These are phyloP conservation scores for Trichoderma afroharzianum DNA, from an alignment of 2,329 filamentous ascomycete genomes.

Conservation along the genomic window DNA sequence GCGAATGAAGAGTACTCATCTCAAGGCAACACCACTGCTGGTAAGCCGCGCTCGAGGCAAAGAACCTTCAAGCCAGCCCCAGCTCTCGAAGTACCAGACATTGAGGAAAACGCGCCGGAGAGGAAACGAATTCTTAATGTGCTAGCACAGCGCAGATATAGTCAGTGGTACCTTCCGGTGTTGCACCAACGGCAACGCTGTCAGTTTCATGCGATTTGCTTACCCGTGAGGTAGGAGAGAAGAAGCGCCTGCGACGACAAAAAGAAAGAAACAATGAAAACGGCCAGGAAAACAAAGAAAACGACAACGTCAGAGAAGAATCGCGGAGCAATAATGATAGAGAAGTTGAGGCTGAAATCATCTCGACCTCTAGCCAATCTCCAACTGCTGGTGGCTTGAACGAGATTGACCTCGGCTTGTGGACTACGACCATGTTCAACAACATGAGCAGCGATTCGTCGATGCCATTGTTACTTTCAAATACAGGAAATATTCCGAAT, in stretches of 20 bases:
- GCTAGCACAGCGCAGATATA: constrained; percentile 52
- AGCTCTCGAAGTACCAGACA: constrained; percentile 43
- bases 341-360: neutral
- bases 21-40: neutral
- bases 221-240: constrained; percentile 28
- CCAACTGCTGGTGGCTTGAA: constrained; percentile 15
- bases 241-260: constrained; percentile 30
- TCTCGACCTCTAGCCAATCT: neutral
- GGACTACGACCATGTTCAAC: constrained; percentile 23
- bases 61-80: constrained; percentile 39
- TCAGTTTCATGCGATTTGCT: neutral
- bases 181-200: neutral
- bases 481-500: constrained; percentile 7
- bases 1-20: neutral
- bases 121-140: constrained; percentile 53
- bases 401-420: constrained; percentile 26
- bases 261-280: constrained; percentile 17
- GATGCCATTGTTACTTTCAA: constrained; percentile 20
- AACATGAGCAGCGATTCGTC: constrained; percentile 1
- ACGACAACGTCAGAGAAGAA: neutral
- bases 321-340: constrained; percentile 2
- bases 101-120: constrained; percentile 49
- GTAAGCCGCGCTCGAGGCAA: constrained; percentile 36
- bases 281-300: neutral
- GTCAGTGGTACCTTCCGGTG: constrained; percentile 28